phyloP scores from a whole-genome alignment of 202 grass and related monocot species.

The Digitaria exilis region DNA sequence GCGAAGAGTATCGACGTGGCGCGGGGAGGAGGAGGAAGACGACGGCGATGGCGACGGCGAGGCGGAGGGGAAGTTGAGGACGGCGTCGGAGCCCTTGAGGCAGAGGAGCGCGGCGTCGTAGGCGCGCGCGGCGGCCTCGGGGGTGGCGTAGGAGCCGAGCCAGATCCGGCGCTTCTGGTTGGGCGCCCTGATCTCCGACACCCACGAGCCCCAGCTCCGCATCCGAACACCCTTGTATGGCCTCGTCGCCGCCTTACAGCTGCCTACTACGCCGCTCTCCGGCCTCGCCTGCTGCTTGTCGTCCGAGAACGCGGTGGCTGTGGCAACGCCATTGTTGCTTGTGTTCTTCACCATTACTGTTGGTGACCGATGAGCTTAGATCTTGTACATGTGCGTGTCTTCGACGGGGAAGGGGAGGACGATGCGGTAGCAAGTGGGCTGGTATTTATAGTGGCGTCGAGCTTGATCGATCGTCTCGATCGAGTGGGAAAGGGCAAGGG shows the following conservation, averaged over 20 bases:
- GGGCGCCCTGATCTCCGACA: constrained; percentile 79
- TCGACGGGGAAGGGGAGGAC: background rate
- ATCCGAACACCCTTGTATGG: constrained; percentile 77
- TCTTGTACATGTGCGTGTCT: background rate
- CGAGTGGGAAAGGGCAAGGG: background rate
- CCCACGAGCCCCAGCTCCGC: constrained; percentile 88
- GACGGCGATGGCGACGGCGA: background rate
- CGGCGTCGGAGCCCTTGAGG: constrained; percentile 63
- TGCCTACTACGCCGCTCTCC: background rate
- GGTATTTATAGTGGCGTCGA: constrained; percentile 20
- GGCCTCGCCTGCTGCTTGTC: background rate
- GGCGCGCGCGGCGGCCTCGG: constrained; percentile 68
- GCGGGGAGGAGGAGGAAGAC: constrained; percentile 4
- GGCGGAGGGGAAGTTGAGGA: constrained; percentile 62
- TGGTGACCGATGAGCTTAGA: background rate
- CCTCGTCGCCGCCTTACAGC: background rate
- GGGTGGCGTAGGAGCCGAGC: constrained; percentile 75
- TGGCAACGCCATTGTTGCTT: constrained; percentile 20
- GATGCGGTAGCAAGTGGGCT: constrained; percentile 14
- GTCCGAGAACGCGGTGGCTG: background rate
- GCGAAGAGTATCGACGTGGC: background rate
- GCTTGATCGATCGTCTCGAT: too few species aligned
- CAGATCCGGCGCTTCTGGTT: constrained; percentile 84
- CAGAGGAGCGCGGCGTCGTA: constrained; percentile 74
- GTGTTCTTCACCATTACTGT: constrained; percentile 46